Conservation (phyloP, 148 eudicot species). For the Fagopyrum homotropicum region DNA sequence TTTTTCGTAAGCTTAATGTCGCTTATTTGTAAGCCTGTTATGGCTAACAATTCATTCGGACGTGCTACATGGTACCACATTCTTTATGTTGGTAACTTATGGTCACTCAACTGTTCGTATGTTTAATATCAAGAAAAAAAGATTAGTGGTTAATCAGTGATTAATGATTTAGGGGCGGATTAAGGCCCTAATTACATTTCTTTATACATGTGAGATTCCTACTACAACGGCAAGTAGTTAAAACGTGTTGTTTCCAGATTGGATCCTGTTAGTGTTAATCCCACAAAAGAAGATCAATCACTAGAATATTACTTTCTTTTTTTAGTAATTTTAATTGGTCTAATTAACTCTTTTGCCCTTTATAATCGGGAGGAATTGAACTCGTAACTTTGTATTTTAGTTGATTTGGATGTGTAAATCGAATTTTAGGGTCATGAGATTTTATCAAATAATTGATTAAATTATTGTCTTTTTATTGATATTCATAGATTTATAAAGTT, state of each 20-base stretch:
- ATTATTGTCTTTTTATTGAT: no score
- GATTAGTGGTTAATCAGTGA: neutral
- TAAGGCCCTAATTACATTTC: neutral
- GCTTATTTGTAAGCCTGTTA: constrained; percentile 32
- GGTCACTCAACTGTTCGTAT: neutral
- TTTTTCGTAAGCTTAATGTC: constrained; percentile 46
- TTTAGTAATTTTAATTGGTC: neutral
- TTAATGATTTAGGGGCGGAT: no score
- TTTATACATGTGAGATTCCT: neutral
- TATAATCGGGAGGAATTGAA: no score
- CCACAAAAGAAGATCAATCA: neutral
- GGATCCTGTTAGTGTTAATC: neutral
- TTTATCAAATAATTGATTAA: no score
- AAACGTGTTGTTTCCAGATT: neutral
- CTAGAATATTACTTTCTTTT: neutral
- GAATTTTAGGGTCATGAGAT: no score
- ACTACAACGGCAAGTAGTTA: neutral
- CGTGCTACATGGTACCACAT: constrained; percentile 27
- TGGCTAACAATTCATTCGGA: constrained; percentile 38
- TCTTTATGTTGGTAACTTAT: neutral
- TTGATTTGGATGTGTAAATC: no score
- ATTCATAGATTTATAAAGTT: no score
- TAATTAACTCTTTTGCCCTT: neutral
- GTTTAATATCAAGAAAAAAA: neutral
- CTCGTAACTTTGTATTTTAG: no score